A percentile compares a stretch with the other conserved stretches of the same genome.
Conservation (phyloP, 1,139 yeast species). For the Yamadazyma aaseri region DNA sequence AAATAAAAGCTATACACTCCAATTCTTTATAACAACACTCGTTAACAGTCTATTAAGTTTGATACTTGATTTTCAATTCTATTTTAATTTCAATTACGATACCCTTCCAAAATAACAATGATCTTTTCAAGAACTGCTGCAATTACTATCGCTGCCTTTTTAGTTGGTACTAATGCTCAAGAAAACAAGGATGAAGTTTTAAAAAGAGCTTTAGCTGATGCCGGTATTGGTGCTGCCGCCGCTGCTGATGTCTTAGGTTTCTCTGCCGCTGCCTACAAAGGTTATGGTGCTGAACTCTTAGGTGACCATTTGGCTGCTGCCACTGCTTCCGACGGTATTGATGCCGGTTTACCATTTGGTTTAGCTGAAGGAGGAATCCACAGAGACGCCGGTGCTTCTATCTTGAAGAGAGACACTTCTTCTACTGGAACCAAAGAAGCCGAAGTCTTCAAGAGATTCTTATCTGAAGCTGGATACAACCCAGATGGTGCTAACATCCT, state of each 20-base stretch:
- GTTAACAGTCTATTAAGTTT: slow-evolving; percentile 9
- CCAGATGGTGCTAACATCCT: slow-evolving; percentile 11
- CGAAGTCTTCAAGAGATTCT: slow-evolving; percentile 15
- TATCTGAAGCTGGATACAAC: slow-evolving; percentile 12
- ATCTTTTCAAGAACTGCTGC: slow-evolving; percentile 17
- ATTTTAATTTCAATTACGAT: neutral
- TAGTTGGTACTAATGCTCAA: slow-evolving; percentile 15
- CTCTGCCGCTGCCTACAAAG: slow-evolving; percentile 13
- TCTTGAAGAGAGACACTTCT: slow-evolving; percentile 11
- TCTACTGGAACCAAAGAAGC: slow-evolving; percentile 11
- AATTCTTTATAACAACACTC: slow-evolving; percentile 3
- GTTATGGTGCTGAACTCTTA: slow-evolving; percentile 10
- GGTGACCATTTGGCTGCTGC: slow-evolving; percentile 16
- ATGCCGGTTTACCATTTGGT: slow-evolving; percentile 12
- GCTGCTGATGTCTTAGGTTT: slow-evolving; percentile 12
- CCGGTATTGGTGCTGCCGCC: slow-evolving; percentile 15
- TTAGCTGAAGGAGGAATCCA: slow-evolving; percentile 12
- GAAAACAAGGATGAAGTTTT: slow-evolving; percentile 7
- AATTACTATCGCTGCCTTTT: slow-evolving; percentile 16
- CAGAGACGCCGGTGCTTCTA: slow-evolving; percentile 12
- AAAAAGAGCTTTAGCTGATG: slow-evolving; percentile 17
- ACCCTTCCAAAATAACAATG: slow-evolving; percentile 10
- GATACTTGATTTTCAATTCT: slow-evolving; percentile 7
- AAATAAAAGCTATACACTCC: slow-evolving; percentile 3
- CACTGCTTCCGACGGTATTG: slow-evolving; percentile 13